phyloP scores from a whole-genome alignment of 768 basidiomycete species.

The Psilocybe cubensis region DNA sequence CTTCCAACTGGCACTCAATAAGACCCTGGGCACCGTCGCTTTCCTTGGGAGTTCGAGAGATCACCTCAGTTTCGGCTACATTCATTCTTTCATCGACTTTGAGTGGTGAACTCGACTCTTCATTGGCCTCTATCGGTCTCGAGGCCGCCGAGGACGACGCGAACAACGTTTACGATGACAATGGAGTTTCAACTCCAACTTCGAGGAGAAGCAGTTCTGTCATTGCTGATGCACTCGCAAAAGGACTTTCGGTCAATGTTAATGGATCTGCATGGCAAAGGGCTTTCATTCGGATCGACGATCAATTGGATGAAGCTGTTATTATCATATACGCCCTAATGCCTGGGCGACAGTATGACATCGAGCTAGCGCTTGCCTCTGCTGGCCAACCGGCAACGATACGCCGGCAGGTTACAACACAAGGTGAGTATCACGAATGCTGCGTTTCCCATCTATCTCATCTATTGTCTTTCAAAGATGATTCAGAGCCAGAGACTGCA shows the following conservation, averaged over 20 bases:
- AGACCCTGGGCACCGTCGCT: conserved; percentile 78
- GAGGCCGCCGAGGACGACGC: conserved; percentile 33
- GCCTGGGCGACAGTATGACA: conserved; percentile 89
- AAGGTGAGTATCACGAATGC: conserved; percentile 40
- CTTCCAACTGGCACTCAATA: conserved; percentile 65
- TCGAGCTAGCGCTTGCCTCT: conserved; percentile 78
- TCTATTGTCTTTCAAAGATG: conserved; percentile 19
- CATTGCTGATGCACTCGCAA: conserved; percentile 69
- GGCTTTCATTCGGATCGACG: conserved; percentile 79
- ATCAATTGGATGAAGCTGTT: conserved; percentile 83
- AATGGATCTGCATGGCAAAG: conserved; percentile 81
- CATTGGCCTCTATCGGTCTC: conserved; percentile 44
- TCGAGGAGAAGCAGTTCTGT: conserved; percentile 35
- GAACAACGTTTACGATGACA: conserved; percentile 6
- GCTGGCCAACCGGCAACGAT: conserved; percentile 52
- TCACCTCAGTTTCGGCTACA: conserved; percentile 85
- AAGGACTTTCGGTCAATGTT: conserved; percentile 79
- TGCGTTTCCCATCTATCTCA: conserved; percentile 3
- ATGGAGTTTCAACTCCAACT: conserved; percentile 4
- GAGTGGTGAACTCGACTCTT: conserved; percentile 41
- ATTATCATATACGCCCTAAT: conserved; percentile 90
- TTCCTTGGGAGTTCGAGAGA: conserved; percentile 74
- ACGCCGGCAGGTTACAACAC: conserved; percentile 69
- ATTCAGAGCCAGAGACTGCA: conserved; percentile 32
- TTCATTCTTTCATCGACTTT: conserved; percentile 67